phyloP scores from a whole-genome alignment of 495 filamentous ascomycete genomes.

The Recurvomyces mirabilis region DNA sequence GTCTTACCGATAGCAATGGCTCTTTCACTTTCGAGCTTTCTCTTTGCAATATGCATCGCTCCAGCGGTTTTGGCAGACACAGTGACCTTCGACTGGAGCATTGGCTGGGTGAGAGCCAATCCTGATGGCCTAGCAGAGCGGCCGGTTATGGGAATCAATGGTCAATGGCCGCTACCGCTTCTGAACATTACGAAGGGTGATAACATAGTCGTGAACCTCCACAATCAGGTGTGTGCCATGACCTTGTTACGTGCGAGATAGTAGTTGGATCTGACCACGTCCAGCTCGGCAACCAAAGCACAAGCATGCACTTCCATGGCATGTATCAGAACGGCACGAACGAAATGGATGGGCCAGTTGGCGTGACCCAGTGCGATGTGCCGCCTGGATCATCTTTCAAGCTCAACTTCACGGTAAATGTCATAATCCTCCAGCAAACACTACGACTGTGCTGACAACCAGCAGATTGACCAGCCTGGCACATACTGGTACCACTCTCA shows the following conservation, averaged over 20 bases:
- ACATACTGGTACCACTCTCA: slow-evolving; percentile 84
- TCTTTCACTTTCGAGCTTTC: slow-evolving; percentile 31
- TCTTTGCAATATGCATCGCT: slow-evolving; percentile 26
- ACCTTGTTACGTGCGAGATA: neutral
- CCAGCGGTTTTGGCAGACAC: slow-evolving; percentile 41
- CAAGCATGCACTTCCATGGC: slow-evolving; percentile 71
- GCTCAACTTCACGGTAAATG: slow-evolving; percentile 64
- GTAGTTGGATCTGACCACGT: neutral
- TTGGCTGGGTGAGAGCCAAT: slow-evolving; percentile 69
- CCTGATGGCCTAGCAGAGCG: slow-evolving; percentile 62
- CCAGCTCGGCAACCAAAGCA: slow-evolving; percentile 52
- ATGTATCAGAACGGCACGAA: slow-evolving; percentile 59
- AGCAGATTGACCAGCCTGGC: slow-evolving; percentile 52
- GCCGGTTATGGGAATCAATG: slow-evolving; percentile 69
- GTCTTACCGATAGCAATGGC: slow-evolving; percentile 27
- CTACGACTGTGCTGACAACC: neutral
- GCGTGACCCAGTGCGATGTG: slow-evolving; percentile 58
- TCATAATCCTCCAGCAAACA: too few relatives aligned
- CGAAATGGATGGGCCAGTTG: slow-evolving; percentile 63
- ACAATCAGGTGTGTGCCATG: slow-evolving; percentile 40
- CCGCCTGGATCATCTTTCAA: slow-evolving; percentile 52
- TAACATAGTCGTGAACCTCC: slow-evolving; percentile 55
- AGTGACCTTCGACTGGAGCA: slow-evolving; percentile 65
- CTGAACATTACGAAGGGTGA: slow-evolving; percentile 64
- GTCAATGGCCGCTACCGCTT: slow-evolving; percentile 61